Percentiles rank a stretch among this genome's conserved stretches.
Evolutionary conservation across 1,284 basidiomycete genomes (phyloP).

Genomic region (Ustilago xerochloae): DNA sequence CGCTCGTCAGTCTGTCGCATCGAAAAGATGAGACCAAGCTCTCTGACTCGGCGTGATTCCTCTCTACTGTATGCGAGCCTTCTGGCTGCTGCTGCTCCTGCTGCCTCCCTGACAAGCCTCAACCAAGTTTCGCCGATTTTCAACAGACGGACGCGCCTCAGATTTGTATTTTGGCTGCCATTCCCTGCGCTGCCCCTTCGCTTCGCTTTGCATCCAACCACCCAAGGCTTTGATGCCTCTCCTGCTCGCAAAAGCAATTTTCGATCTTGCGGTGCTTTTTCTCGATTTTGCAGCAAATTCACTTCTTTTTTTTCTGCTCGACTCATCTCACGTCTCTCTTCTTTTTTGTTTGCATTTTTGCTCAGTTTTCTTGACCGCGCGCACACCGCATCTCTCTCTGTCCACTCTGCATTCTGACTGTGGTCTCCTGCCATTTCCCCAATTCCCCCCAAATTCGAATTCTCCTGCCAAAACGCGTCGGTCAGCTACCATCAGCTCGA

Average conservation of each 20-base stretch:
- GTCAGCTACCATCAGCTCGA: constrained; percentile 37
- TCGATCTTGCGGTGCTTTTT: constrained; percentile 28
- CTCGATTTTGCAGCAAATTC: constrained; percentile 8
- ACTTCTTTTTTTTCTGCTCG: not conserved
- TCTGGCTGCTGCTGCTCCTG: not conserved
- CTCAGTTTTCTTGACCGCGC: constrained; percentile 3
- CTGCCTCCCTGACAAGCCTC: no score
- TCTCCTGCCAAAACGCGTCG: constrained; percentile 50
- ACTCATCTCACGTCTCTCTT: constrained; percentile 2
- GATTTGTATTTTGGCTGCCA: not conserved
- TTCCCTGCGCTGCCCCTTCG: not conserved
- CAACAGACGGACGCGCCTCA: not conserved
- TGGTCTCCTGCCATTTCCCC: constrained; percentile 7
- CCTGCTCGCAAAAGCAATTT: constrained; percentile 12
- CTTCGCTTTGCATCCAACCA: not conserved
- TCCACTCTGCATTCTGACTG: constrained; percentile 6
- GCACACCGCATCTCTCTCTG: not conserved
- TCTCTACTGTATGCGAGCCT: no score
- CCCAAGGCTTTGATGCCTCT: not conserved
- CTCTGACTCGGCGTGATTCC: no score
- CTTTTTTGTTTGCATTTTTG: not conserved
- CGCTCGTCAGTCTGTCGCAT: no score
- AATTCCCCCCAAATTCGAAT: constrained; percentile 30
- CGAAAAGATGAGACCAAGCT: no score
- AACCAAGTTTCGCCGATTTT: no score